Base-by-base conservation (phyloP, 2,329 filamentous ascomycete genomes). In the Fusarium sp. region DNA sequence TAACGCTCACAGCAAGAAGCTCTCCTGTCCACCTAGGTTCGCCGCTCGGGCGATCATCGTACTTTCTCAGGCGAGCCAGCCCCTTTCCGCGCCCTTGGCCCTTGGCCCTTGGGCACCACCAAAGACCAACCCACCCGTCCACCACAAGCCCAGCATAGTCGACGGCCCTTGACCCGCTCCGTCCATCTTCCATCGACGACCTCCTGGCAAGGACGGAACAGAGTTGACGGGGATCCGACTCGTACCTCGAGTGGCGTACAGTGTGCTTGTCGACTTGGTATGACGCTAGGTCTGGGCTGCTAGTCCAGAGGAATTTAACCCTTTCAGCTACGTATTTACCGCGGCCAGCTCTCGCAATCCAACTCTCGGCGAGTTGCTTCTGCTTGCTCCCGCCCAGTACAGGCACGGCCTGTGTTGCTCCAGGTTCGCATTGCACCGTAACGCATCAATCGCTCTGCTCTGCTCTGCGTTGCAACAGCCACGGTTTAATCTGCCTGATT, bases 221-320 rank as follows among this genome's bases (percentile, higher is more conserved):
- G 47, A 75, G 59, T 63, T 63, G 69, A 78, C 73, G 60, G 69
- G 70, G 65, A 69, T 77, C 67, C 71, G 52, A 77, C 69, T 77
- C 65, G 65, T 59, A 66, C 66, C 54, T 60, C 68, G 63, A 65
- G 71, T 77, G 74, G 75, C 73, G 74, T 69, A 68, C 68, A 67
- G 67, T 74, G 56, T 74, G 72, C 72, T 78, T 77, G 63, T 69
- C 63, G 70, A 71, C 69, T 70, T 74, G 79, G 75, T 73, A 78
- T 80, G 77, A 80, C 79, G 79, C 79, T 79, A 77, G 77, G 76
- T 75, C 77, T 77, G 70, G 69, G 73, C 68, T 78, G 70, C 63
- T 65, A 74, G 63, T 70, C 68, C 77, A 77, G 56, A 77, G 76
- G 79, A 80, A 79, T 80, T 80, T 80, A 79, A 79, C 74, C 71